A percentile compares a stretch with the other conserved stretches of the same genome.
These are phyloP conservation scores for Talaromyces ruber DNA, from an alignment of 495 filamentous ascomycete genomes.

Conservation along the genomic window DNA sequence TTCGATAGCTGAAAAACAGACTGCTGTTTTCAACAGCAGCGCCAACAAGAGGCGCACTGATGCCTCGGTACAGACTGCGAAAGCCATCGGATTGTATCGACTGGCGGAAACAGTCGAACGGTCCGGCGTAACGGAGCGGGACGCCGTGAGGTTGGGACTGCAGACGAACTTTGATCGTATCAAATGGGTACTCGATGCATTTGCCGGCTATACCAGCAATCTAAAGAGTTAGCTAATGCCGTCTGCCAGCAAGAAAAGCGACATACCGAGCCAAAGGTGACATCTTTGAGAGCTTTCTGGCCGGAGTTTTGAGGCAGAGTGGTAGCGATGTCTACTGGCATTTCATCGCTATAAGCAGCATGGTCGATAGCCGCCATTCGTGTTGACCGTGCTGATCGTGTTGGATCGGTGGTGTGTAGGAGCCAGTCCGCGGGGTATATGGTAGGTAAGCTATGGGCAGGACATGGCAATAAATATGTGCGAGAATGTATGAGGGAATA, in stretches of 20 bases:
- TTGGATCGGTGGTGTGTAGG: background rate
- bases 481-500: background rate
- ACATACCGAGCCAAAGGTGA: slow-evolving; percentile 75
- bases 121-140: slow-evolving; percentile 76
- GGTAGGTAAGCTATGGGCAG: background rate
- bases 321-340: slow-evolving; percentile 32
- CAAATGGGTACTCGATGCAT: slow-evolving; percentile 95
- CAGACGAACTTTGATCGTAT: slow-evolving; percentile 85
- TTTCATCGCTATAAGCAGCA: slow-evolving; percentile 29
- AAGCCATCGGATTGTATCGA: slow-evolving; percentile 64
- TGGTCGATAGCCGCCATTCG: slow-evolving; percentile 38
- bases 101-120: slow-evolving; percentile 88
- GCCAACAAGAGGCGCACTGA: slow-evolving; percentile 82
- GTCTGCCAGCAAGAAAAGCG: background rate
- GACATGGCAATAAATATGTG: background rate
- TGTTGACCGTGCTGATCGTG: background rate
- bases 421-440: background rate
- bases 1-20: slow-evolving; percentile 80
- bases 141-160: slow-evolving; percentile 70
- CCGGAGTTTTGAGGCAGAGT: slow-evolving; percentile 42
- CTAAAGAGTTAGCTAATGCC: slow-evolving; percentile 31
- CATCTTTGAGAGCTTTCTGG: slow-evolving; percentile 68
- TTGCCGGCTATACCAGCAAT: slow-evolving; percentile 86
- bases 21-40: slow-evolving; percentile 91
- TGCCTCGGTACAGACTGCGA: slow-evolving; percentile 80